phyloP scores from a whole-genome alignment of 495 filamentous ascomycete species.

The Stereocaulon alpinum region DNA sequence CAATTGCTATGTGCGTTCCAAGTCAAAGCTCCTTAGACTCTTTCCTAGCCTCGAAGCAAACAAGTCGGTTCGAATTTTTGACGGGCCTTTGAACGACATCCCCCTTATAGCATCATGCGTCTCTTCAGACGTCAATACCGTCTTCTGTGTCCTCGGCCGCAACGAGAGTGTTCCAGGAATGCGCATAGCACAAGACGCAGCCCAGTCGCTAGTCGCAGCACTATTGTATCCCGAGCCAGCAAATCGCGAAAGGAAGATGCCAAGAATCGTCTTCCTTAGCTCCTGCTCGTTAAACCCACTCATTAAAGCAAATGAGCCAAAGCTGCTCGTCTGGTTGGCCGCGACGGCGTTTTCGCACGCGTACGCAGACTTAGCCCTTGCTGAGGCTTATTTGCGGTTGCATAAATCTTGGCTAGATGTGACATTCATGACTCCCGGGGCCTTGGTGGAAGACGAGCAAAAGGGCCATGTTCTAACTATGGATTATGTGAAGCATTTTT shows the following conservation, averaged over 20 bases:
- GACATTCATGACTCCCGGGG: conserved; percentile 38
- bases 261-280: conserved; percentile 33
- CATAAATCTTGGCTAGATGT: conserved; percentile 29
- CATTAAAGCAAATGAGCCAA: conserved; percentile 24
- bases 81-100: conserved; percentile 31
- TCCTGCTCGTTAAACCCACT: conserved; percentile 30
- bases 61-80: conserved; percentile 27
- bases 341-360: conserved; percentile 27
- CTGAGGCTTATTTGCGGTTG: conserved; percentile 30
- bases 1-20: conserved; percentile 22
- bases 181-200: conserved; percentile 27
- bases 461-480: conserved; percentile 30
- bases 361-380: conserved; percentile 29
- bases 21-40: conserved; percentile 28
- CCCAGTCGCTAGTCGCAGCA: conserved; percentile 26
- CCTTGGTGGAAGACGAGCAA: conserved; percentile 29
- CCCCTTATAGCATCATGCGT: conserved; percentile 28
- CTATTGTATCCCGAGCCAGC: conserved; percentile 21
- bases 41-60: conserved; percentile 23
- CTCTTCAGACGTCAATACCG: conserved; percentile 19
- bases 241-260: conserved; percentile 11
- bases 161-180: conserved; percentile 34
- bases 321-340: conserved; percentile 8
- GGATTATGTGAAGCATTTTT: conserved; percentile 23
- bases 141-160: conserved; percentile 29